Percentiles rank a stretch among this genome's conserved stretches.
phyloP scores from a whole-genome alignment of 2,329 filamentous ascomycete species.

The Thelonectria blattea region DNA sequence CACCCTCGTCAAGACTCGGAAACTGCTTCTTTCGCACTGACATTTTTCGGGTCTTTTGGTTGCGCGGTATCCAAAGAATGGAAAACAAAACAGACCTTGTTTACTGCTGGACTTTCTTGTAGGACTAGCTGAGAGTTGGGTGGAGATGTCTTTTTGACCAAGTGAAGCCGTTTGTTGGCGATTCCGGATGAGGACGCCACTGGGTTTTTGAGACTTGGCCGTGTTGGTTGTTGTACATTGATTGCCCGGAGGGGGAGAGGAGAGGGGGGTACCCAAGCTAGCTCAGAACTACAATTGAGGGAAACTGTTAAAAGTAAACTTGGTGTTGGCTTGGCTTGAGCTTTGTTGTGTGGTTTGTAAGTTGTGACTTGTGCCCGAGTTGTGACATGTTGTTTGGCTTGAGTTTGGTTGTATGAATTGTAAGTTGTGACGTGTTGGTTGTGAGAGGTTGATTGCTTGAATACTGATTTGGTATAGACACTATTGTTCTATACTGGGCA shows the following conservation, averaged over 20 bases:
- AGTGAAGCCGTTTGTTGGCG: conserved; percentile 6
- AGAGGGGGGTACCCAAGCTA: conserved; percentile 26
- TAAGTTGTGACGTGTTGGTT: neutral
- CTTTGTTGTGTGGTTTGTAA: too few relatives aligned
- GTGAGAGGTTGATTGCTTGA: too few relatives aligned
- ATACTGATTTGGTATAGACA: neutral
- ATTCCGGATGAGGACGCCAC: conserved; percentile 11
- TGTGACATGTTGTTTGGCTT: neutral
- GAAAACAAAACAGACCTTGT: conserved; percentile 15
- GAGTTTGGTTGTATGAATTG: too few relatives aligned
- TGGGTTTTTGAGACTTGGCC: conserved; percentile 27
- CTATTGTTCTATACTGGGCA: neutral
- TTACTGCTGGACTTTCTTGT: conserved; percentile 36
- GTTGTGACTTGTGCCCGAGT: too few relatives aligned
- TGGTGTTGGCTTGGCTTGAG: neutral
- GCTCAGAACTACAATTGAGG: conserved; percentile 39
- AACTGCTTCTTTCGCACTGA: conserved; percentile 18
- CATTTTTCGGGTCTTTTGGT: conserved; percentile 27
- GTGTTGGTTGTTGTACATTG: conserved; percentile 38
- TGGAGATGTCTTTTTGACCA: conserved; percentile 12
- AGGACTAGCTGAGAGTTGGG: conserved; percentile 32
- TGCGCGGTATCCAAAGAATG: conserved; percentile 31
- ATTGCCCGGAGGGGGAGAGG: conserved; percentile 15
- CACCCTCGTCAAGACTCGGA: conserved; percentile 30
- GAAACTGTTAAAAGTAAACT: conserved; percentile 34